These are phyloP conservation scores for Picochlorum sp. DNA, from an alignment of 139 green algal species.

Conservation along the genomic window DNA sequence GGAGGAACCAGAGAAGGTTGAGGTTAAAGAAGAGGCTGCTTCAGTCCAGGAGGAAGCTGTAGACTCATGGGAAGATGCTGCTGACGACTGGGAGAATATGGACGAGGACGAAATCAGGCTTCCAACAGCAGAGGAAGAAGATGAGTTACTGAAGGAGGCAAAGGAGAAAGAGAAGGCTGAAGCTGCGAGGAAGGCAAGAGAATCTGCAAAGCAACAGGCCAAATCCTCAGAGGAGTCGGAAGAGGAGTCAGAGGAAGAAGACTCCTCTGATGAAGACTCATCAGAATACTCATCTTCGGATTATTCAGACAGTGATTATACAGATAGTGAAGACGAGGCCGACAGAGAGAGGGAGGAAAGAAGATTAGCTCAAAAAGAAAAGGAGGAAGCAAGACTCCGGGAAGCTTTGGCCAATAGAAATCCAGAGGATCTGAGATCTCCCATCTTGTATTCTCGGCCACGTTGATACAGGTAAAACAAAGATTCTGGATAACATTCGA, in stretches of 20 bases:
- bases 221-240: conserved; percentile 22
- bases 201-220: conserved; percentile 16
- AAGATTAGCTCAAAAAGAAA: conserved; percentile 42
- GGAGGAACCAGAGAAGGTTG: conserved; percentile 15
- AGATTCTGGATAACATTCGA: conserved; percentile 98
- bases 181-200: conserved; percentile 15
- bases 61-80: conserved; percentile 38
- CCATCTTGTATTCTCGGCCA: conserved; percentile 99
- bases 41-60: conserved; percentile 10
- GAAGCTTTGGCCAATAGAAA: conserved; percentile 44
- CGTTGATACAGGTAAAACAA: conserved; percentile 98
- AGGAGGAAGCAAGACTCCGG: conserved; percentile 47
- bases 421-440: conserved; percentile 78
- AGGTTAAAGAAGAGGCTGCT: conserved; percentile 2
- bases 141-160: conserved; percentile 24
- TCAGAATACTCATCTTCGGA: conserved; percentile 37
- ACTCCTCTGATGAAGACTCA: conserved; percentile 16
- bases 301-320: conserved; percentile 25
- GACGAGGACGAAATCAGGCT: conserved; percentile 47
- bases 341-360: conserved; percentile 43
- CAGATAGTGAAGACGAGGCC: conserved; percentile 35
- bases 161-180: conserved; percentile 11
- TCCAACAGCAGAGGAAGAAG: conserved; percentile 15
- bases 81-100: conserved; percentile 60
- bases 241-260: conserved; percentile 19